Evolutionary conservation across 2,329 filamentous ascomycete species (phyloP), one percentile per base, ranked within the genome.

Genomic region (Phoma sp.): DNA sequence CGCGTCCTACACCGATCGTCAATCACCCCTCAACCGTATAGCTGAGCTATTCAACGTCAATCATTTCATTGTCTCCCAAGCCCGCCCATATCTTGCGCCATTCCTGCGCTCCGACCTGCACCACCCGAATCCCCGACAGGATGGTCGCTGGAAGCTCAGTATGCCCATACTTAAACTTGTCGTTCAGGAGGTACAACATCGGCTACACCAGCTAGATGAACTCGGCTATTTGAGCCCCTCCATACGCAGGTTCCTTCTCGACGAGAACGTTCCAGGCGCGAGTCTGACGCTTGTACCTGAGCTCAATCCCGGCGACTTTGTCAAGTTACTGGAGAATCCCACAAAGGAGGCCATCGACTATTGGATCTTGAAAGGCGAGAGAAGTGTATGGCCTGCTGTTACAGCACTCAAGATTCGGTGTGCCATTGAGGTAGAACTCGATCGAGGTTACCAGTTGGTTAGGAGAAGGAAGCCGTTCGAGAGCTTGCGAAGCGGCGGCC

Each of bases 21-120:
- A 86, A 60, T 86, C 83, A 0, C 86, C 86, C 0, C 82, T 95
- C 1, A 82, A 86, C 48, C 85, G 90, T 35, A 87, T 95, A 27
- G 86, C 89, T 6, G 89, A 93, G 75, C 83, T 93, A 9, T 95
- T 95, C 82, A 96, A 96, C 71, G 90, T 96, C 47, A 96, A 96
- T 70, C 93, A 97, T 78, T 97, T 96, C 76, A 91, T 98, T 60
- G 87, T 98, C 62, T 95, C 90, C 61, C 93, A 97, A 77, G 92
- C 93, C 0, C 84, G 93, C 3, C 93, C 93, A 0, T 96, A 96
- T 73, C 81, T 96, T 13, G 88, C 93, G 25, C 93, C 93, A 0
- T 95, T 96, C 66, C 80, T 96, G 4, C 86, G 89, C 57, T 89
- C 88, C 40, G 90, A 93, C 63, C 86, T 93, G 78, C 89, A 93